A percentile compares a stretch with the other conserved stretches of the same genome.
These are phyloP conservation scores for Tulasnella sp. DNA, from an alignment of 768 basidiomycete genomes.

Conservation along the genomic window DNA sequence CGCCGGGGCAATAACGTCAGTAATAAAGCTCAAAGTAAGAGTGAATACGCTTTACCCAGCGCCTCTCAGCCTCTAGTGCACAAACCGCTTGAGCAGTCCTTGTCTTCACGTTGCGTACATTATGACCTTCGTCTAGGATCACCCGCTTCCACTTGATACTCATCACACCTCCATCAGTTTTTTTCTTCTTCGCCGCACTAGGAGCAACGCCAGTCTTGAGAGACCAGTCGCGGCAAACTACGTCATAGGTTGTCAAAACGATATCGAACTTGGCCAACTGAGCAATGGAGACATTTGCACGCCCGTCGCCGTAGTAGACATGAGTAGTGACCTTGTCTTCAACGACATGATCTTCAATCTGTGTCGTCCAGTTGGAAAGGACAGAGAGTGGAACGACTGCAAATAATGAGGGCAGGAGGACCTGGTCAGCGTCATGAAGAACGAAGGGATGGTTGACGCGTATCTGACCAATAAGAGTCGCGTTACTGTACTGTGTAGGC, in stretches of 20 bases:
- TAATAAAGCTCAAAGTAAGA: not conserved
- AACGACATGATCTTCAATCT: conserved; percentile 61
- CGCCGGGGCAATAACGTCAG: not conserved
- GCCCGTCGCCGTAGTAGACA: conserved; percentile 64
- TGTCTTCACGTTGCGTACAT: conserved; percentile 73
- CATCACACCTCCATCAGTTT: conserved; percentile 43
- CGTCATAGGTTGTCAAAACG: conserved; percentile 78
- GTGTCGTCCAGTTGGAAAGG: conserved; percentile 81
- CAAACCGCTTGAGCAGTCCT: conserved; percentile 69
- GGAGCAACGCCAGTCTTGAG: conserved; percentile 27
- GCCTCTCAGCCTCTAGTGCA: conserved; percentile 53
- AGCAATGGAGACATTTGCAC: conserved; percentile 40
- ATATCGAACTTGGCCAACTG: conserved; percentile 61
- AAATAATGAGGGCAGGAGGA: not conserved
- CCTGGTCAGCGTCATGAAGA: not conserved
- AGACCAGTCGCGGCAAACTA: conserved; percentile 46
- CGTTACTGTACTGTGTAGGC: conserved; percentile 44
- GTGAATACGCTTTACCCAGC: conserved; percentile 39
- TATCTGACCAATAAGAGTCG: conserved; percentile 69
- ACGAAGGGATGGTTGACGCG: not conserved
- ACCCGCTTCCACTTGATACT: conserved; percentile 77
- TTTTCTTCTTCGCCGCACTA: conserved; percentile 41
- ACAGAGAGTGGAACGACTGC: conserved; percentile 75
- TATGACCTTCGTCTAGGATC: conserved; percentile 84
- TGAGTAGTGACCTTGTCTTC: conserved; percentile 42